Base-by-base conservation (phyloP, 495 filamentous ascomycete species). In the Xylaria acuta region DNA sequence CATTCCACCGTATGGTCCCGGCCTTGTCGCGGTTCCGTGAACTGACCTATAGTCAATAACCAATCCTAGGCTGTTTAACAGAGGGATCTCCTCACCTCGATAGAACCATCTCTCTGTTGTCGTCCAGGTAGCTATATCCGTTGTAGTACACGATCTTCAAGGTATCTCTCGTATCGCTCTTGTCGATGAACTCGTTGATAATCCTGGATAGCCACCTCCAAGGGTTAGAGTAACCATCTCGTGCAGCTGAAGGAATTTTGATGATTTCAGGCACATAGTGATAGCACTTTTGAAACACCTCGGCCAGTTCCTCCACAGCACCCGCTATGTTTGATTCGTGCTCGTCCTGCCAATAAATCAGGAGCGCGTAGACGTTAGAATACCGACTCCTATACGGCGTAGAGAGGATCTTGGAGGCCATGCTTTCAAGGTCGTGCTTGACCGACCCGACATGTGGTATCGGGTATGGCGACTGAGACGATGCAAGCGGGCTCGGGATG, bases 71-170 rank as follows among this genome's bases (percentile, higher is more conserved):
- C 30, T 32, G 27, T 25, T 45, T n/a, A 45, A 41, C 38, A 45
- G 2, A 41, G n/a, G 3, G n/a, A 40, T 54, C 5, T 69, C 41
- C 76, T 75, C 65, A 83, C 85, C 85, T 86, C 63, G 85, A 80
- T 27, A 86, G 75, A 67, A 85, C 79, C 80, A 84, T 83, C 66
- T 86, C 83, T 45, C 84, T 76, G 64, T 86, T 78, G 27, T 76
- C 78, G 40, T 86, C 82, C 22, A 86, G 74, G 72, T 81, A 86
- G 69, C 80, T 86, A 49, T 82, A 79, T 38, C 84, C 84, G 49
- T 76, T 82, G 73, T 86, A 86, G 72, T 84, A 85, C 58, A 86
- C 81, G 25, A 86, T 78, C 71, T 85, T 86, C 51, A 86, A 63
- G 51, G 80, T 78, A 64, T 86, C 83, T 38, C 84, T 81, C 27